Conservation (phyloP, 192 early-diverging fungal species). For the Podila verticillata region DNA sequence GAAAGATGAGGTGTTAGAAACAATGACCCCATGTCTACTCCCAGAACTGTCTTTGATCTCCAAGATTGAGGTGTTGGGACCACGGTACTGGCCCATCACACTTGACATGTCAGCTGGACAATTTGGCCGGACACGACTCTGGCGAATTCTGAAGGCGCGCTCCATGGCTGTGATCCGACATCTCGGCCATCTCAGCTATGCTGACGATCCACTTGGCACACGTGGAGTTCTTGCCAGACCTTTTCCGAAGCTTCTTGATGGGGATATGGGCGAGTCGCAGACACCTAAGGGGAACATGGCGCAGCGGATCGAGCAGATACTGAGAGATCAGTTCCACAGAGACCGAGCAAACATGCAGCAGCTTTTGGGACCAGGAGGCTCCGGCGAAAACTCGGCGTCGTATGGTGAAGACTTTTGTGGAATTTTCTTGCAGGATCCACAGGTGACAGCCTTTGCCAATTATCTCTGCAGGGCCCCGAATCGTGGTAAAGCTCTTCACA, state of each 20-base stretch:
- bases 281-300: not conserved
- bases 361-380: not conserved
- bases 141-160: conserved; percentile 44
- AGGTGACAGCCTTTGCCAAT: conserved; percentile 52
- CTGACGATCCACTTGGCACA: conserved; percentile 41
- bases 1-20: conserved; percentile 18
- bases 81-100: conserved; percentile 65
- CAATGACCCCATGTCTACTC: conserved; percentile 68
- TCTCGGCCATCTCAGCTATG: conserved; percentile 57
- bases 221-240: conserved; percentile 39
- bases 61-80: conserved; percentile 60
- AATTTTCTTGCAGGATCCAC: conserved; percentile 44
- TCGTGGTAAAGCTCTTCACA: not conserved
- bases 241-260: conserved; percentile 29
- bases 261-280: not conserved
- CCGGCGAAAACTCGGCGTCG: conserved; percentile 13
- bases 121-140: conserved; percentile 20
- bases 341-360: not conserved
- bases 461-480: conserved; percentile 31
- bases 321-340: conserved; percentile 11
- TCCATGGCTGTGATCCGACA: conserved; percentile 58
- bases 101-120: conserved; percentile 53
- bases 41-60: conserved; percentile 63
- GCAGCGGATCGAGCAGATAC: conserved; percentile 1
- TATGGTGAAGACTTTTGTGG: conserved; percentile 31